Evolutionary conservation across 2,329 filamentous ascomycete genomes (phyloP), one percentile per base, ranked within the genome.

Genomic region (Penicillium sp.): DNA sequence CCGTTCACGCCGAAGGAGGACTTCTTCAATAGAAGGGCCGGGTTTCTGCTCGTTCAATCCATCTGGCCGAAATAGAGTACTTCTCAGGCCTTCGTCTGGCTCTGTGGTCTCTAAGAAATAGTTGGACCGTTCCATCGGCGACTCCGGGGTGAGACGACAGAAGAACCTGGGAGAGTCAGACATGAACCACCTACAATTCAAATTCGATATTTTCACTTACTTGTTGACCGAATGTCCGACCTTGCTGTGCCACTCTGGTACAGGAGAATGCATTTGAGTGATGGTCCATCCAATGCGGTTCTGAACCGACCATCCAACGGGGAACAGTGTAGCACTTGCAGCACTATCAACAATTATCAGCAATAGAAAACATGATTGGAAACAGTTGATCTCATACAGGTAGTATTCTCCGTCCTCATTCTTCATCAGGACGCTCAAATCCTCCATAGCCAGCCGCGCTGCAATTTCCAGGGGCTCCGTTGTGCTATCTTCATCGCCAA

Each of bases 301-400:
- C 40, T 74, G 65, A 12, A 82, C 71, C 21, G 74, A 74, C 78
- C 79, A 82, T 7, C 80, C 80, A 0, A 79, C 76, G 1, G 80
- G 80, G 60, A 81, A 82, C 5, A 81, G 67, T 14, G 77, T 82
- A 5, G 80, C 79, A 47, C 77, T 79, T 23, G 79, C 80, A 54
- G 74, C 71, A 26, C 77, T 79, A 56, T 18, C 20, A 38, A 26
- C 2, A 38, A 38, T 24, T 50, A 16, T 57, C 30, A 60, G 56
- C 23, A 16, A 35, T 24, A 43, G 18, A 47, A 28, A 26, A 33
- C 9, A 8, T 14, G 40, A 53, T 26, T 28, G 23, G 26, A 18
- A 18, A 28, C 2, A 30, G 26, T 21, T 11, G 7, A 21, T 14
- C n/a, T 66, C 73, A 64, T 68, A 74, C 77, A 83, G 63, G 53